These are phyloP conservation scores for Colletotrichum sp. DNA, from an alignment of 2,329 filamentous ascomycete genomes.

Conservation along the genomic window DNA sequence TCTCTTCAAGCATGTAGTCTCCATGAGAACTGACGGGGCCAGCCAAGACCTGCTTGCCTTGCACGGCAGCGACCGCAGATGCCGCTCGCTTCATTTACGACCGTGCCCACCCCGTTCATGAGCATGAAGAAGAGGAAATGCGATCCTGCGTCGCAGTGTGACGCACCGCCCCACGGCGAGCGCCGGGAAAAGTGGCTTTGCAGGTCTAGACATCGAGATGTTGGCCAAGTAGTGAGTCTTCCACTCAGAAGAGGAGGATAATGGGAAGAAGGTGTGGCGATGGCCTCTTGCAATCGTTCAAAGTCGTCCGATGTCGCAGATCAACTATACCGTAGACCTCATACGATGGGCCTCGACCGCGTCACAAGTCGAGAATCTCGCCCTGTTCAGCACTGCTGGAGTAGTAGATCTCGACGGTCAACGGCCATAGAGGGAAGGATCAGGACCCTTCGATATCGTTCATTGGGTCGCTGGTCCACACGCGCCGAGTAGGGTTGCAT, in stretches of 20 bases:
- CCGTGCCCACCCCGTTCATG: neutral
- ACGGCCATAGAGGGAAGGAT: neutral
- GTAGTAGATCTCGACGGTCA: conserved; percentile 5
- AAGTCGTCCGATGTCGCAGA: conserved; percentile 1
- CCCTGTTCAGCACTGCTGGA: neutral
- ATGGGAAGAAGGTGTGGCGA: conserved; percentile 4
- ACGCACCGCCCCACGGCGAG: neutral
- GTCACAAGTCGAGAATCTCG: conserved; percentile 10
- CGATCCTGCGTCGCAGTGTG: neutral
- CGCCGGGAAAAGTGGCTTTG: neutral
- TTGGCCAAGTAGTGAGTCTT: neutral
- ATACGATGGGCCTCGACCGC: neutral
- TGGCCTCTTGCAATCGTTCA: neutral
- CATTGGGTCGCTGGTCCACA: neutral
- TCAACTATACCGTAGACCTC: neutral
- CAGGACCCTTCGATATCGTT: neutral
- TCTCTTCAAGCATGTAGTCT: neutral
- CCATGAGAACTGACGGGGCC: neutral
- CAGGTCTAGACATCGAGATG: neutral
- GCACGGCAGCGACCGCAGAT: neutral
- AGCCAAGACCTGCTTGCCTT: conserved; percentile 1
- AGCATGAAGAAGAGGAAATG: neutral
- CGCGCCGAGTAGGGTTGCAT: conserved; percentile 15
- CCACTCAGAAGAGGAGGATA: neutral
- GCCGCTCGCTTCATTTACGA: neutral